These are phyloP conservation scores for Eudorina sp. DNA, from an alignment of 139 green algal genomes.

Conservation along the genomic window DNA sequence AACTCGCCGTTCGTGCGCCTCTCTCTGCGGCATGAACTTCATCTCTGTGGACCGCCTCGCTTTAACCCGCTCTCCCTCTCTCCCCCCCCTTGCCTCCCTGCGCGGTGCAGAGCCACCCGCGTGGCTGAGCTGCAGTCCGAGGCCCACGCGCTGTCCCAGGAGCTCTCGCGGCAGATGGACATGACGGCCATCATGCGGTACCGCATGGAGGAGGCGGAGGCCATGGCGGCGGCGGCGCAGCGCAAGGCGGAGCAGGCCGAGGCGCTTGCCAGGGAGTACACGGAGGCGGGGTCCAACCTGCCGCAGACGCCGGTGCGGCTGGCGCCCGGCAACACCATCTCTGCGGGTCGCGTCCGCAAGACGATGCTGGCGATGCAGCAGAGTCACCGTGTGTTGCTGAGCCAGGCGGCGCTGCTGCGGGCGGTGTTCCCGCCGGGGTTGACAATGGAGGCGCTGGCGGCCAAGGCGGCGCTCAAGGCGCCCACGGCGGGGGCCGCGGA, in stretches of 20 bases:
- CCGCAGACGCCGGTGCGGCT: constrained; percentile 21
- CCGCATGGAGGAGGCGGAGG: constrained; percentile 41
- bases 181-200: constrained; percentile 33
- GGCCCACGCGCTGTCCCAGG: constrained; percentile 18
- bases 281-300: constrained; percentile 21
- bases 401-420: constrained; percentile 51
- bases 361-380: constrained; percentile 48
- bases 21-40: too few species aligned
- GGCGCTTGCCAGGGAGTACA: constrained; percentile 31
- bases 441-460: constrained; percentile 45
- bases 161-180: constrained; percentile 38
- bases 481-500: constrained; percentile 18
- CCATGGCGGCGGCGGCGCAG: constrained; percentile 11
- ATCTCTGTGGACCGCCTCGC: too few species aligned
- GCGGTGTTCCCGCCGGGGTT: constrained; percentile 41
- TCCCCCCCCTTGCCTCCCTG: too few species aligned
- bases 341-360: constrained; percentile 35
- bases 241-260: constrained; percentile 30
- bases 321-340: constrained; percentile 31
- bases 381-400: constrained; percentile 37
- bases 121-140: constrained; percentile 46
- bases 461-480: background rate
- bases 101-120: constrained; percentile 34
- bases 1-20: too few species aligned
- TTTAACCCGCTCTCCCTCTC: too few species aligned